These are phyloP conservation scores for Rhizopus delemar DNA, from an alignment of 371 early-diverging fungal genomes.

Conservation along the genomic window DNA sequence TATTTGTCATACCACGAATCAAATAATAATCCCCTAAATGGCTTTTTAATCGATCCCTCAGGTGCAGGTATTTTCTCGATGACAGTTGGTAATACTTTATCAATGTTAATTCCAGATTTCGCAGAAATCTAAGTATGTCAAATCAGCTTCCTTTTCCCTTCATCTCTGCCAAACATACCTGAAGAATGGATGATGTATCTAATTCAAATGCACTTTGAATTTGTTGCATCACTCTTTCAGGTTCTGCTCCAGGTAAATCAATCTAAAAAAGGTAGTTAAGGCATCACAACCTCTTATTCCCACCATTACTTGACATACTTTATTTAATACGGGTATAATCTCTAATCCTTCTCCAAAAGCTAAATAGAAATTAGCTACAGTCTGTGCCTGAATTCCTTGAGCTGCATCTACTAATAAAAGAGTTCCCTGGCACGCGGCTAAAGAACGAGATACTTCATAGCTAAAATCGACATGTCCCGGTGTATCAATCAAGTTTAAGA, in stretches of 20 bases:
- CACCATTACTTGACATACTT: constrained; percentile 43
- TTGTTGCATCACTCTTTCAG: constrained; percentile 73
- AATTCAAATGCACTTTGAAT: constrained; percentile 89
- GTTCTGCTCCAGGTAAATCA: constrained; percentile 90
- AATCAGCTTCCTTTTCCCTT: not conserved
- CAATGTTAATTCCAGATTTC: constrained; percentile 84
- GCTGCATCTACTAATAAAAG: constrained; percentile 87
- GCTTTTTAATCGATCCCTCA: constrained; percentile 57
- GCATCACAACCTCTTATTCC: not conserved
- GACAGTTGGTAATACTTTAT: constrained; percentile 71
- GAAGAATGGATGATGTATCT: constrained; percentile 55
- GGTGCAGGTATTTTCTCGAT: constrained; percentile 83
- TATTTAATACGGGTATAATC: constrained; percentile 93
- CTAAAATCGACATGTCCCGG: constrained; percentile 88
- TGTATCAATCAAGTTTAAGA: constrained; percentile 89
- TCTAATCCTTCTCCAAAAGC: constrained; percentile 87
- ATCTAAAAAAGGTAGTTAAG: constrained; percentile 43
- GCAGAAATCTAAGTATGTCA: constrained; percentile 73
- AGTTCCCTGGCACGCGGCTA: constrained; percentile 90
- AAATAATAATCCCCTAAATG: constrained; percentile 86
- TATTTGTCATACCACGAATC: constrained; percentile 97
- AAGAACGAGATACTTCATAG: constrained; percentile 90
- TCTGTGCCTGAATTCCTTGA: constrained; percentile 93
- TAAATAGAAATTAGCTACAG: constrained; percentile 94
- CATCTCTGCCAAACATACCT: constrained; percentile 21